Evolutionary conservation across 129 eudicot genomes (phyloP).

Genomic region (Rutidosis leptorrhynchoides): DNA sequence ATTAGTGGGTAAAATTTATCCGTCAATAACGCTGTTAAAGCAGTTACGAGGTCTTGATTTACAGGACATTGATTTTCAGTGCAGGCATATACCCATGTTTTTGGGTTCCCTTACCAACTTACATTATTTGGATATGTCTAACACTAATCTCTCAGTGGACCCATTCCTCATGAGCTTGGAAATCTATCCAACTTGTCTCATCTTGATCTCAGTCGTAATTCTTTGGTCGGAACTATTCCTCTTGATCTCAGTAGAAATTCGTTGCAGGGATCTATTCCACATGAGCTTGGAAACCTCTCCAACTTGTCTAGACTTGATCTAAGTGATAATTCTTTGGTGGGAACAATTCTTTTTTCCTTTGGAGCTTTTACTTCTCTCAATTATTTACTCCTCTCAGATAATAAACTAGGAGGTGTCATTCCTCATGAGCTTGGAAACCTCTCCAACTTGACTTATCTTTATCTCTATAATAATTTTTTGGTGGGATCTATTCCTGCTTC

Average conservation of each 20-base stretch:
- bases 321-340: background rate
- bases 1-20: slow-evolving; percentile 24
- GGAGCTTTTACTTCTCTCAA: slow-evolving; percentile 19
- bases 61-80: background rate
- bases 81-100: slow-evolving; percentile 10
- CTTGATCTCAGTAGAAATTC: slow-evolving; percentile 11
- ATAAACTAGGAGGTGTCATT: slow-evolving; percentile 15
- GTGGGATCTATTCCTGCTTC: too few relatives aligned
- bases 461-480: too few relatives aligned
- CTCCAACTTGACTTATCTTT: background rate
- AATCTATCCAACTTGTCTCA: too few relatives aligned
- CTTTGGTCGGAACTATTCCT: slow-evolving; percentile 14
- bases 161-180: slow-evolving; percentile 27
- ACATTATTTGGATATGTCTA: slow-evolving; percentile 8
- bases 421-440: slow-evolving; percentile 15
- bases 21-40: slow-evolving; percentile 21
- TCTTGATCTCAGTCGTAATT: slow-evolving; percentile 23
- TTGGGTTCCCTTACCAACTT: slow-evolving; percentile 27
- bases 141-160: slow-evolving; percentile 13
- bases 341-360: slow-evolving; percentile 17
- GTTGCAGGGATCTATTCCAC: too few relatives aligned
- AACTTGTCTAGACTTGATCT: too few relatives aligned
- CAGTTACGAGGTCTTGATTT: slow-evolving; percentile 22
- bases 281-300: slow-evolving; percentile 19
- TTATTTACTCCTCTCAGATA: slow-evolving; percentile 9